Evolutionary conservation across 176 grass and related monocot genomes (phyloP).

Genomic region (Zoysia japonica): DNA sequence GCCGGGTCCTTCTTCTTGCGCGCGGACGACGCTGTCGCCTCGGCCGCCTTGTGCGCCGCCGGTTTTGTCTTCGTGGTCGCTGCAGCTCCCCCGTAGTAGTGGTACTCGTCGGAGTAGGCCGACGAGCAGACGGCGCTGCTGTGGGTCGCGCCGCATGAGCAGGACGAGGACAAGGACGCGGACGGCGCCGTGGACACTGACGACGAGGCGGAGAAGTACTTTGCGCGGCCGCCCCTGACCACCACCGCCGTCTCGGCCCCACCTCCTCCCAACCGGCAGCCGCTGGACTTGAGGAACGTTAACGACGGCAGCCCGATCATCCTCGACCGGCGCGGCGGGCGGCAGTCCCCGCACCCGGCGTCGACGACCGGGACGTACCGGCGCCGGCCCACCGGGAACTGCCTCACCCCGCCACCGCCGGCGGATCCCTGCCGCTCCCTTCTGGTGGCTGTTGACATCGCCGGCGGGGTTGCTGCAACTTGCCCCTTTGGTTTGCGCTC

Average conservation of each 20-base stretch:
- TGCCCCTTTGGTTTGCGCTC: no score
- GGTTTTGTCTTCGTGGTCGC: neutral
- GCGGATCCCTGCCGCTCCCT: neutral
- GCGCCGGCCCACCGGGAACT: conserved; percentile 45
- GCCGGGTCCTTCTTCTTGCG: neutral
- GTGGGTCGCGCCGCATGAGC: conserved; percentile 34
- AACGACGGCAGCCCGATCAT: conserved; percentile 41
- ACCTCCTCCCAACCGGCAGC: neutral
- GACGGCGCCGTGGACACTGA: conserved; percentile 40
- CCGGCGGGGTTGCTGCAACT: neutral
- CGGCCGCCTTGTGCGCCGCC: no score
- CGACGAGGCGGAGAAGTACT: neutral
- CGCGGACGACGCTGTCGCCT: no score
- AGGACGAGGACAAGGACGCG: conserved; percentile 11
- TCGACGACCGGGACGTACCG: conserved; percentile 52
- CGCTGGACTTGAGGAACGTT: conserved; percentile 25
- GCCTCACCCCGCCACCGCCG: neutral
- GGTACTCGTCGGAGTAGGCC: conserved; percentile 15
- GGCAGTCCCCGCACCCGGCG: conserved; percentile 52
- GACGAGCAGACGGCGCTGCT: neutral
- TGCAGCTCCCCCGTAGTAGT: neutral
- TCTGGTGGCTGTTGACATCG: neutral
- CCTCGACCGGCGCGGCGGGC: conserved; percentile 23
- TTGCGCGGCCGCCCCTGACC: no score
- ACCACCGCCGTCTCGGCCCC: neutral